A percentile compares a stretch with the other conserved stretches of the same genome.
These are phyloP conservation scores for Cladorrhinum samala DNA, from an alignment of 495 filamentous ascomycete genomes.

Conservation along the genomic window DNA sequence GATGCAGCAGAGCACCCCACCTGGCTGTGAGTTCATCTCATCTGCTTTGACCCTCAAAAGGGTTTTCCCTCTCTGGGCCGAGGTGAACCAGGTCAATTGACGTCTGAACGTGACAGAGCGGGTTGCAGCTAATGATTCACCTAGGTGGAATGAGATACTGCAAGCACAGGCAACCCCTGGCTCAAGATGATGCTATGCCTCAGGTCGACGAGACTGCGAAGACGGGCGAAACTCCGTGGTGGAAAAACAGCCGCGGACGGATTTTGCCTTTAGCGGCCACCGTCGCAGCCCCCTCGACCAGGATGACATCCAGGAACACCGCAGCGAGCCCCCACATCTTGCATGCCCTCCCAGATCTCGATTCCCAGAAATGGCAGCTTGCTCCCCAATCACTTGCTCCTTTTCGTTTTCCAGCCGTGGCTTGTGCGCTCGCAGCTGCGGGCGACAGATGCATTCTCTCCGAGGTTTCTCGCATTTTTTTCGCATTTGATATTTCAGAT, in stretches of 20 bases:
- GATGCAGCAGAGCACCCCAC: too few species aligned
- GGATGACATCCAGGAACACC: neutral
- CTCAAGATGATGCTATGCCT: too few species aligned
- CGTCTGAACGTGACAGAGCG: neutral
- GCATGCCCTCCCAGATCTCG: constrained; percentile 7
- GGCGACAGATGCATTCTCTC: neutral
- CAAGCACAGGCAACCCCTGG: neutral
- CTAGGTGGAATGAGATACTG: neutral
- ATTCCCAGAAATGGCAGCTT: constrained; percentile 13
- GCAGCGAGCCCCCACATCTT: neutral
- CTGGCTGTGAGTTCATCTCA: too few species aligned
- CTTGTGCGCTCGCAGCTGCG: constrained; percentile 7
- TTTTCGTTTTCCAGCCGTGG: constrained; percentile 16
- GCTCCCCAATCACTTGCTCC: constrained; percentile 10
- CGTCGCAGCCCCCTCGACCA: too few species aligned
- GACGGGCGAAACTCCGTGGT: neutral
- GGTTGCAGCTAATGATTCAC: neutral
- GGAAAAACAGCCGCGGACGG: too few species aligned
- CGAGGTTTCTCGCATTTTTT: neutral
- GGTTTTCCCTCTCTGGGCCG: neutral
- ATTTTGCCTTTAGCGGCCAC: too few species aligned
- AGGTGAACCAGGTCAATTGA: neutral
- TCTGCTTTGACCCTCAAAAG: neutral
- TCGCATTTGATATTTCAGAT: constrained; percentile 5
- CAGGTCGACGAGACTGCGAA: too few species aligned